A percentile compares a stretch with the other conserved stretches of the same genome.
Conservation (phyloP, 176 grass and related monocot species). For the Avena atlantica region DNA sequence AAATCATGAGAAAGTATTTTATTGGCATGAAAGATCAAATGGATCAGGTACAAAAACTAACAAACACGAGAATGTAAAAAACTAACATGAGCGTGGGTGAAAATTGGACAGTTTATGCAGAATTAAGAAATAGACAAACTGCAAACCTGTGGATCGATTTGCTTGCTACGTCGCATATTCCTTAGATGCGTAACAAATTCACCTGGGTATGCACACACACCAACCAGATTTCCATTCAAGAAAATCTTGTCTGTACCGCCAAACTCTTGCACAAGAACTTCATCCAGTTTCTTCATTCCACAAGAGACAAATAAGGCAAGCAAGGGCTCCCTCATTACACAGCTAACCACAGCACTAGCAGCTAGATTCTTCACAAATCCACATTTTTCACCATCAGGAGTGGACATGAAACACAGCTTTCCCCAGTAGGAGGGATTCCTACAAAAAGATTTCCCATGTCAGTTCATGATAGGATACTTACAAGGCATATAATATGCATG, state of each 20-base stretch:
- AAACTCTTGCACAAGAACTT: slow-evolving; percentile 45
- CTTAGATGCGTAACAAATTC: slow-evolving; percentile 56
- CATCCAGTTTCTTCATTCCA: slow-evolving; percentile 80
- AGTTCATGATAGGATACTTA: slow-evolving; percentile 36
- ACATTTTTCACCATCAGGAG: slow-evolving; percentile 80
- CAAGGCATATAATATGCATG: background rate
- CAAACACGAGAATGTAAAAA: background rate
- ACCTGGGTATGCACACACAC: slow-evolving; percentile 52
- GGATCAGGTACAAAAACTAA: background rate
- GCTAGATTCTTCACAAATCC: slow-evolving; percentile 88
- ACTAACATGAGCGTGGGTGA: slow-evolving; percentile 3
- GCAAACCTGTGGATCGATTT: slow-evolving; percentile 63
- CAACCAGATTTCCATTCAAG: slow-evolving; percentile 78
- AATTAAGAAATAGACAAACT: background rate
- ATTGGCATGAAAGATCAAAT: background rate
- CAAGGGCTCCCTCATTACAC: slow-evolving; percentile 44
- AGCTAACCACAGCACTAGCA: slow-evolving; percentile 72
- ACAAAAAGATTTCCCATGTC: slow-evolving; percentile 41
- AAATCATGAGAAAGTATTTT: slow-evolving; percentile 1
- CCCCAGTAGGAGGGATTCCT: slow-evolving; percentile 96
- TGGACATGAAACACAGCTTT: slow-evolving; percentile 86
- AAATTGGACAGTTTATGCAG: slow-evolving; percentile 15
- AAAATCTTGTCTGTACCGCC: slow-evolving; percentile 62
- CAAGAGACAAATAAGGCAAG: slow-evolving; percentile 64
- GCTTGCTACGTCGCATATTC: slow-evolving; percentile 58